Conservation (phyloP, 1,139 yeast species). For the Geotrichum histeridarum region DNA sequence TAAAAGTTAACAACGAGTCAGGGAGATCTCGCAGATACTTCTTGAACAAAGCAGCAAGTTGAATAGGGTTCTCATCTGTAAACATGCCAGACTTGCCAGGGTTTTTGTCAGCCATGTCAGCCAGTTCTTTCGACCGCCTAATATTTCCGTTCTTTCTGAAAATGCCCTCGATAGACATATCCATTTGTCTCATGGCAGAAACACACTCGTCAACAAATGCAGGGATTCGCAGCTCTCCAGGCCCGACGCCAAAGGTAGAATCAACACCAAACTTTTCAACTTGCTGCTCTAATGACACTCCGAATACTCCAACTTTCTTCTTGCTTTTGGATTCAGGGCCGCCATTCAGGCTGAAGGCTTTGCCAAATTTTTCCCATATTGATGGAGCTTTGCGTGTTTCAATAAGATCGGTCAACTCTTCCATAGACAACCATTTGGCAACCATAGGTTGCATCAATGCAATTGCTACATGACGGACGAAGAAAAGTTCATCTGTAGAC, state of each 20-base stretch:
- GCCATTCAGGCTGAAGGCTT: constrained; percentile 39
- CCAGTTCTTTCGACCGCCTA: constrained; percentile 67
- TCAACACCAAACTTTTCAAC: constrained; percentile 79
- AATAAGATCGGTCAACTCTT: constrained; percentile 51
- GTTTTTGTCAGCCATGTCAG: constrained; percentile 66
- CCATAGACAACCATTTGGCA: constrained; percentile 42
- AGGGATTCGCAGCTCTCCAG: constrained; percentile 70
- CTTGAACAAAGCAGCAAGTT: constrained; percentile 87
- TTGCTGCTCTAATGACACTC: constrained; percentile 65
- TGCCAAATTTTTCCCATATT: constrained; percentile 70
- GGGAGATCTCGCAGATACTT: constrained; percentile 91
- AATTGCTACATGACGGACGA: constrained; percentile 63
- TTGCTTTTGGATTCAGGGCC: constrained; percentile 24
- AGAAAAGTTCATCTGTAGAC: constrained; percentile 52
- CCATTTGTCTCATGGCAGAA: constrained; percentile 79
- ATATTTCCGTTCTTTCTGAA: constrained; percentile 96
- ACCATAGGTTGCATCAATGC: constrained; percentile 49
- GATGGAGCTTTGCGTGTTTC: constrained; percentile 50
- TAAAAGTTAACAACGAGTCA: constrained; percentile 77
- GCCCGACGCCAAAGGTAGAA: constrained; percentile 83
- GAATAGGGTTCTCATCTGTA: constrained; percentile 77
- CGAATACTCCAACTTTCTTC: constrained; percentile 57
- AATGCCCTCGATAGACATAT: constrained; percentile 94
- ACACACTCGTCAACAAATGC: constrained; percentile 81
- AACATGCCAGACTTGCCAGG: constrained; percentile 74